These are phyloP conservation scores for Neoboletus brunneissimus DNA, from an alignment of 768 basidiomycete species.

Conservation along the genomic window DNA sequence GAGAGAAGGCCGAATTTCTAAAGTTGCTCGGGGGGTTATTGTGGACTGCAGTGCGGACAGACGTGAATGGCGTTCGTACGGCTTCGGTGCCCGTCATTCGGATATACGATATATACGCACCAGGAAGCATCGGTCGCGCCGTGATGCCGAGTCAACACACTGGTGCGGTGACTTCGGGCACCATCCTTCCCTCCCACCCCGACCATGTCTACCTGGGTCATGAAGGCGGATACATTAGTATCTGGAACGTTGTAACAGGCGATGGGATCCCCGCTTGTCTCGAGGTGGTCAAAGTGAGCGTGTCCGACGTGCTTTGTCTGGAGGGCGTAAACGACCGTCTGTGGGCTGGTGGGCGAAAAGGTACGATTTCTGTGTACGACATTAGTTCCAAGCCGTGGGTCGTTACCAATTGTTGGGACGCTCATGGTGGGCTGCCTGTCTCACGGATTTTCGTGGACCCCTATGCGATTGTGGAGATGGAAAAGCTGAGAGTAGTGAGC, in stretches of 20 bases:
- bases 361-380: constrained; percentile 80
- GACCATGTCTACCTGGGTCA: constrained; percentile 80
- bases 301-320: constrained; percentile 77
- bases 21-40: constrained; percentile 70
- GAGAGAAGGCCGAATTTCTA: constrained; percentile 82
- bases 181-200: constrained; percentile 67
- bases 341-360: constrained; percentile 87
- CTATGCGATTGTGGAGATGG: constrained; percentile 65
- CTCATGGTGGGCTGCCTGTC: constrained; percentile 68
- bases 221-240: constrained; percentile 82
- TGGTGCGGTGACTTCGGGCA: constrained; percentile 80
- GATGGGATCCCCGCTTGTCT: constrained; percentile 63
- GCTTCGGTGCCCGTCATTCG: constrained; percentile 69
- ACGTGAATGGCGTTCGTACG: constrained; percentile 41
- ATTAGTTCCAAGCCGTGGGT: constrained; percentile 73
- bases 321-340: constrained; percentile 81
- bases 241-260: constrained; percentile 64
- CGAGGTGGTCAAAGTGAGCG: constrained; percentile 76
- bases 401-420: constrained; percentile 84
- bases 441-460: constrained; percentile 66
- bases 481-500: constrained; percentile 70
- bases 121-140: constrained; percentile 52
- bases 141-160: constrained; percentile 66
- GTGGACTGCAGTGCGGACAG: constrained; percentile 73
- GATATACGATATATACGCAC: constrained; percentile 72